phyloP scores from a whole-genome alignment of 768 basidiomycete genomes.

The Coprinellus micaceus region DNA sequence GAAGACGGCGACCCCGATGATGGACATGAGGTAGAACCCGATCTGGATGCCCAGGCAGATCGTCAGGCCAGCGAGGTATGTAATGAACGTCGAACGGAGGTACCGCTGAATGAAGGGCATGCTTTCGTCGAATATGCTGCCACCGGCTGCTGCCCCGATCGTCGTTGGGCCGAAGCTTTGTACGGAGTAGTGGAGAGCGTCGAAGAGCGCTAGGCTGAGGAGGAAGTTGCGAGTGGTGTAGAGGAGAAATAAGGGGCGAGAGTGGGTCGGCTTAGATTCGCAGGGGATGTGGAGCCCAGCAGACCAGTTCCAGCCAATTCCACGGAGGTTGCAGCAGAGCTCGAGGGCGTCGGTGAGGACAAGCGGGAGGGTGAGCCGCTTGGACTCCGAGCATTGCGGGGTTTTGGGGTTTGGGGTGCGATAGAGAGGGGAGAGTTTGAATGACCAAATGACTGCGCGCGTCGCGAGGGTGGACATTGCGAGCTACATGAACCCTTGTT shows the following conservation, averaged over 20 bases:
- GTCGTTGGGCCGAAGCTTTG: slow-evolving; percentile 45
- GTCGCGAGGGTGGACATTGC: slow-evolving; percentile 32
- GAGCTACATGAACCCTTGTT: slow-evolving; percentile 23
- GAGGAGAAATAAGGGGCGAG: slow-evolving; percentile 34
- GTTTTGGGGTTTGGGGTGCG: slow-evolving; percentile 9
- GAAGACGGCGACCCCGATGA: slow-evolving; percentile 44
- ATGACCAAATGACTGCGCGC: slow-evolving; percentile 40
- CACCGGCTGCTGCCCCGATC: slow-evolving; percentile 35
- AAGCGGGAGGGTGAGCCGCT: slow-evolving; percentile 11
- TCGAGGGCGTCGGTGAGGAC: slow-evolving; percentile 43
- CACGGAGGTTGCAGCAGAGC: slow-evolving; percentile 49
- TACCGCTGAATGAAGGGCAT: slow-evolving; percentile 34
- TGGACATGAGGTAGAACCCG: slow-evolving; percentile 37
- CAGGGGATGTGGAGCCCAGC: slow-evolving; percentile 35
- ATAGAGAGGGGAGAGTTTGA: slow-evolving; percentile 30
- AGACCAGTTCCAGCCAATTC: slow-evolving; percentile 62
- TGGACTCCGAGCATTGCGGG: slow-evolving; percentile 2
- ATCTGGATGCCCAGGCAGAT: slow-evolving; percentile 45
- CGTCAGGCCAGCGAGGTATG: slow-evolving; percentile 38
- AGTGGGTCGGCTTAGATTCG: slow-evolving; percentile 38
- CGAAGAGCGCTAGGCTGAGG: slow-evolving; percentile 36
- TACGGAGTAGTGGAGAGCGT: slow-evolving; percentile 42
- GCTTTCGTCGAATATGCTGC: slow-evolving; percentile 40
- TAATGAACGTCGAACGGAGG: slow-evolving; percentile 42
- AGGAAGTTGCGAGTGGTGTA: slow-evolving; percentile 31